Evolutionary conservation across 2,329 filamentous ascomycete genomes (phyloP).

Genomic region (Arthroderma sp.): DNA sequence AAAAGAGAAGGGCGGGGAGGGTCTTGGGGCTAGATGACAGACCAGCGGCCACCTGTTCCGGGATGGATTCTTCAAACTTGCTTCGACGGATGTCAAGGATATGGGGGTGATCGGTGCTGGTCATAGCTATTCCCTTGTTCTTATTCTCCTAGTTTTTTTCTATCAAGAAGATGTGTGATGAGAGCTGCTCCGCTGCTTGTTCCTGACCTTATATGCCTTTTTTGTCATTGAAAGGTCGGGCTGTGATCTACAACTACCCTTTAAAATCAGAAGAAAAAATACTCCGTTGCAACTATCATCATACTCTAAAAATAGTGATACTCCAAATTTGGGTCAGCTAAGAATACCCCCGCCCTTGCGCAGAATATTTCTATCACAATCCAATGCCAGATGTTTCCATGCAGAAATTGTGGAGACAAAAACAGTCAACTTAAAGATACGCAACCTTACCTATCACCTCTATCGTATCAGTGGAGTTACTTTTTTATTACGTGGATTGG

Average conservation of each 20-base stretch:
- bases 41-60: background rate
- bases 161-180: background rate
- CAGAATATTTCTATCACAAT: background rate
- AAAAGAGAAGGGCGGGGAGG: background rate
- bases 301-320: background rate
- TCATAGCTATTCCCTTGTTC: background rate
- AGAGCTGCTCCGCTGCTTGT: background rate
- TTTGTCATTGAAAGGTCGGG: background rate
- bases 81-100: background rate
- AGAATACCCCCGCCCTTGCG: background rate
- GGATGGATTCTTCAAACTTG: slow-evolving; percentile 1
- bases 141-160: background rate
- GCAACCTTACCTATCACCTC: no score
- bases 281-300: background rate
- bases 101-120: background rate
- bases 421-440: no score
- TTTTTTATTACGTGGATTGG: no score
- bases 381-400: background rate
- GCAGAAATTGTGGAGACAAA: no score
- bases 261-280: background rate
- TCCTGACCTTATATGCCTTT: background rate
- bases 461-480: no score
- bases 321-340: background rate
- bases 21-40: background rate
- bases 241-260: background rate